Base-by-base conservation (phyloP, 148 eudicot species). In the Silene uniflora region DNA sequence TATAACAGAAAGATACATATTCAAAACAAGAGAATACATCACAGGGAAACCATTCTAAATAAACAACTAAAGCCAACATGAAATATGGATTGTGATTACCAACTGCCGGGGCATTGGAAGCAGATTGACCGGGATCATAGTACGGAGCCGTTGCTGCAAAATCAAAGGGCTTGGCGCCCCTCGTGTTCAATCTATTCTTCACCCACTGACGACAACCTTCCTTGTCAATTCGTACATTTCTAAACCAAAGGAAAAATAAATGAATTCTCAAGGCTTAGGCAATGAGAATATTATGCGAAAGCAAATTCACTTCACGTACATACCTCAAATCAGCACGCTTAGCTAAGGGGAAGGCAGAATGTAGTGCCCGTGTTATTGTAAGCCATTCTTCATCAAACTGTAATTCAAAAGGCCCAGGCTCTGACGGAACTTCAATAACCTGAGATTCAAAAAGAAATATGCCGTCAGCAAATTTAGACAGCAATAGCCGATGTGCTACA, bases 371-470 rank as follows among this genome's bases (percentile, higher is more conserved):
- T 6, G 99, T 92, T 76, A 96, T 89, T 29, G 98, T 89, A 75
- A 96, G 89, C 99, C 99, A 96, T 83, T 96, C 98, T 88, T 96
- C 99, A 87, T 96, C 99, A 84, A 85, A 91, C 29, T 85, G 89
- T 71, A 96, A 80, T 69, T 88, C 93, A 79, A 80, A 85, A 24
- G 97, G 97, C 60, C 99, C 99, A n/a, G 92, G 89, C 74, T 82
- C 94, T 17, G 98, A 88, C 73, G 89, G 81, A 76, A 96, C 84
- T 68, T 96, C 99, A 75, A 96, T 58, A 77, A 92, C 67, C 99
- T 95, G 74, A 66, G 58, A 42, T 7, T 69, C 67, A 66, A 59
- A 56, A 71, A 16, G 44, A 71, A 32, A 52, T 71, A 52, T 35
- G 9, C 21, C 7, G 42, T 22, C 73, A 49, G 10, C 61, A 24